These are phyloP conservation scores for Termitomyces titanicus DNA, from an alignment of 768 basidiomycete genomes.

Conservation along the genomic window DNA sequence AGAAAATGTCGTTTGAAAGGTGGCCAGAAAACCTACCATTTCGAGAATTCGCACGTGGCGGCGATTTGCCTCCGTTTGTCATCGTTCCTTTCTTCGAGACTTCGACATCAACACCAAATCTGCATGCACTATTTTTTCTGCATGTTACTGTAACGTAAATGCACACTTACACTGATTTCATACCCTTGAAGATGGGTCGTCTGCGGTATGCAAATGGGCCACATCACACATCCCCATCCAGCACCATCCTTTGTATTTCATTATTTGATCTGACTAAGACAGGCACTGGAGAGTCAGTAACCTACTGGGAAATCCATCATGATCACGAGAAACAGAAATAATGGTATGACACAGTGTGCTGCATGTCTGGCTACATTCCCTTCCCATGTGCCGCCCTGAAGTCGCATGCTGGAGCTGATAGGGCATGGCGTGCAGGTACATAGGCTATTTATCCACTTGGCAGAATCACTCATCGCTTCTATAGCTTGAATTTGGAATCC, in stretches of 20 bases:
- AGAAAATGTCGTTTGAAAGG: slow-evolving; percentile 10
- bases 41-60: slow-evolving; percentile 26
- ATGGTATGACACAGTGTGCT: no score
- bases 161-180: neutral
- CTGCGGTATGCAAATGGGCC: neutral
- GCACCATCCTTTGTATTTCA: no score
- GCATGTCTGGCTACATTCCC: no score
- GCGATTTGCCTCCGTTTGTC: slow-evolving; percentile 26
- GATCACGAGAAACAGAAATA: no score
- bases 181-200: neutral
- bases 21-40: slow-evolving; percentile 11
- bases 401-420: neutral
- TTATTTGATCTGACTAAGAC: neutral
- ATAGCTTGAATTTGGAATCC: neutral
- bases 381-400: no score
- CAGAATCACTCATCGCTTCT: neutral
- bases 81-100: no score
- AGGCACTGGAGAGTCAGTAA: neutral
- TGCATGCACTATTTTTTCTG: neutral
- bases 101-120: neutral
- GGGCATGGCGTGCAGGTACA: neutral
- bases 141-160: no score
- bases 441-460: no score
- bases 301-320: neutral
- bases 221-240: neutral